Evolutionary conservation across 2,329 filamentous ascomycete genomes (phyloP), one percentile per base, ranked within the genome.

Genomic region (Daldinia eschscholtzii): DNA sequence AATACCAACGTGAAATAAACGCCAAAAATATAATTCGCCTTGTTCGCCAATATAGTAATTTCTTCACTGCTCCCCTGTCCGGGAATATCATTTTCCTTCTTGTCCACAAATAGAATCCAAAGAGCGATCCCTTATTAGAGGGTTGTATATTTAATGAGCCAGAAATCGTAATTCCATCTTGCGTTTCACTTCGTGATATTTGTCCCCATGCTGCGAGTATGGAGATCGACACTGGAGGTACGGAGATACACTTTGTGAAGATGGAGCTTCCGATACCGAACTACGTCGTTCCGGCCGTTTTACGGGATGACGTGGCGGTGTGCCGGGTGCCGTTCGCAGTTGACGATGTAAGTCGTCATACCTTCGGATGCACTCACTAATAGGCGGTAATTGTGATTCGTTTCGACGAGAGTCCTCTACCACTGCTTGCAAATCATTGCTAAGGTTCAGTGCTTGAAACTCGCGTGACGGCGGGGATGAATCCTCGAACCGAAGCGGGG

Each of bases 401-500:
- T 39, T 55, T 26, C 2, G 30, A 39, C 13, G 9, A 39, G 15
- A 2, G 15, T 6, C 35, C 4, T 37, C n/a, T 18, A 2, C 26
- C 13, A 12, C 10, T 37, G 10, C 18, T 23, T 23, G n/a, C 10
- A 18, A 23, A 33, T n/a, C 26, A 13, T 33, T 15, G 15, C 18
- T 23, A 9, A 18, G 33, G 15, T 37, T 39, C 10, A n/a, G 15
- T 37, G 52, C 52, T 55, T 35, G n/a, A 39, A 35, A 13, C 15
- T 26, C 46, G 26, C 26, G 26, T 9, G 46, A 28, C 20, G 52
- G 52, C 10, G 52, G 39, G 18, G 18, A 13, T 6, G 18, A 26
- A 15, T 23, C 50, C 13, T 57, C 59, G n/a, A 68, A 64, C 33
- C 74, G 71, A 41, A 78, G 52, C 6, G 76, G 74, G 33, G 84